Conservation (phyloP, 768 basidiomycete species). For the Lentinula boryana region DNA sequence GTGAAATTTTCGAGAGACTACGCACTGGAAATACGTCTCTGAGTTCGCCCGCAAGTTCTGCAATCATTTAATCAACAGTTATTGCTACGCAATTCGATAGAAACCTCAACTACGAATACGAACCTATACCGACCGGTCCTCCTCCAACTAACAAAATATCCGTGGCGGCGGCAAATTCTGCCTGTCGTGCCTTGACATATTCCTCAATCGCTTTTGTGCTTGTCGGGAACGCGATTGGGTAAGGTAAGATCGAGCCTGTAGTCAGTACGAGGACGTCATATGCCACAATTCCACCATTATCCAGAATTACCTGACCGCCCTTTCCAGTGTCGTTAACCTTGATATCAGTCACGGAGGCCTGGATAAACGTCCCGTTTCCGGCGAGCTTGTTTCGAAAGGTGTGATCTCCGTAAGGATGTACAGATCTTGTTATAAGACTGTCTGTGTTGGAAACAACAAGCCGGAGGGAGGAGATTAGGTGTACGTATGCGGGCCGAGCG, state of each 20-base stretch:
- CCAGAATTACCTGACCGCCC: constrained; percentile 36
- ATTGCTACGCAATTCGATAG: too few relatives aligned
- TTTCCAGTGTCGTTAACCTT: constrained; percentile 19
- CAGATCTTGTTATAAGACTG: constrained; percentile 21
- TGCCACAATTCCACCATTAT: constrained; percentile 39
- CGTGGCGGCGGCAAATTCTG: constrained; percentile 28
- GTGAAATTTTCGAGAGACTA: too few relatives aligned
- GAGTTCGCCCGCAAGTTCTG: constrained; percentile 21
- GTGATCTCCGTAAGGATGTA: constrained; percentile 31
- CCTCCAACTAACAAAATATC: constrained; percentile 51
- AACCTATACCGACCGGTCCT: constrained; percentile 48
- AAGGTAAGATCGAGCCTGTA: constrained; percentile 50
- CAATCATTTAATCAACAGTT: background rate
- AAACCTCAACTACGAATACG: constrained; percentile 5
- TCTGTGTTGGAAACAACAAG: constrained; percentile 41
- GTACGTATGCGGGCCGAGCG: constrained; percentile 40
- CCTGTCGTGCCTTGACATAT: constrained; percentile 23
- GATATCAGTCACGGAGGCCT: constrained; percentile 30
- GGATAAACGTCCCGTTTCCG: constrained; percentile 40
- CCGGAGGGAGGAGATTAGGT: constrained; percentile 46
- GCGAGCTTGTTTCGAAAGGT: constrained; percentile 25
- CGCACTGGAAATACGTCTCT: constrained; percentile 14
- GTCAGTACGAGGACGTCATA: constrained; percentile 57
- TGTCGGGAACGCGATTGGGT: constrained; percentile 39
- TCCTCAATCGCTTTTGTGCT: constrained; percentile 14